Evolutionary conservation across 2,329 filamentous ascomycete species (phyloP).

Genomic region (Immersiporthe knoxdaviesiana): DNA sequence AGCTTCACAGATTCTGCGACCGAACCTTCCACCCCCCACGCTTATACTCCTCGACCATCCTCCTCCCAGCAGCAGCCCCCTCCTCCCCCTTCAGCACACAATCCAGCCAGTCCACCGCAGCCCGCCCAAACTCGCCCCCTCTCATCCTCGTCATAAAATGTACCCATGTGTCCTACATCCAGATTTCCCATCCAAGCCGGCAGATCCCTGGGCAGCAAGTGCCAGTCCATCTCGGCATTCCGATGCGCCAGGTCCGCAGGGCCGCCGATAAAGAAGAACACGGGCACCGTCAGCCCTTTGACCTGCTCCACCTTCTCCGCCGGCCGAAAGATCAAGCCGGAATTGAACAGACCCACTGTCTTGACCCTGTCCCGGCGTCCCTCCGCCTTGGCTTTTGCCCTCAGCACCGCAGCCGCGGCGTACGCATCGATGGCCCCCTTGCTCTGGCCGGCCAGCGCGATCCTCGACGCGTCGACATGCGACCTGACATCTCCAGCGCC

Average conservation of each 20-base stretch:
- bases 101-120: slow-evolving; percentile 15
- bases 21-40: slow-evolving; percentile 8
- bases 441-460: slow-evolving; percentile 15
- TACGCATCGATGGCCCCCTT: slow-evolving; percentile 13
- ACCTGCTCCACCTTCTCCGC: slow-evolving; percentile 6
- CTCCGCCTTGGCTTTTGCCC: not conserved
- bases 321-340: slow-evolving; percentile 4
- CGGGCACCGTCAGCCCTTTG: not conserved
- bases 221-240: slow-evolving; percentile 16
- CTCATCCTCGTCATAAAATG: slow-evolving; percentile 8
- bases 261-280: not conserved
- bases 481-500: slow-evolving; percentile 4
- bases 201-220: slow-evolving; percentile 1
- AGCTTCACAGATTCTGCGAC: slow-evolving; percentile 1
- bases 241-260: slow-evolving; percentile 13
- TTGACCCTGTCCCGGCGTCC: not conserved
- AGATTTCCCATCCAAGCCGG: slow-evolving; percentile 14
- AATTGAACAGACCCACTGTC: slow-evolving; percentile 15
- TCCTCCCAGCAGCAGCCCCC: not conserved
- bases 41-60: slow-evolving; percentile 14
- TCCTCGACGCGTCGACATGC: slow-evolving; percentile 7
- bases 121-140: slow-evolving; percentile 10
- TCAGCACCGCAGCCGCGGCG: not conserved
- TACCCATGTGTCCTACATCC: slow-evolving; percentile 11
- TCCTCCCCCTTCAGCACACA: slow-evolving; percentile 12